Evolutionary conservation across 164 flowering plant genomes (phyloP).

Genomic region (Sextonia rubra): DNA sequence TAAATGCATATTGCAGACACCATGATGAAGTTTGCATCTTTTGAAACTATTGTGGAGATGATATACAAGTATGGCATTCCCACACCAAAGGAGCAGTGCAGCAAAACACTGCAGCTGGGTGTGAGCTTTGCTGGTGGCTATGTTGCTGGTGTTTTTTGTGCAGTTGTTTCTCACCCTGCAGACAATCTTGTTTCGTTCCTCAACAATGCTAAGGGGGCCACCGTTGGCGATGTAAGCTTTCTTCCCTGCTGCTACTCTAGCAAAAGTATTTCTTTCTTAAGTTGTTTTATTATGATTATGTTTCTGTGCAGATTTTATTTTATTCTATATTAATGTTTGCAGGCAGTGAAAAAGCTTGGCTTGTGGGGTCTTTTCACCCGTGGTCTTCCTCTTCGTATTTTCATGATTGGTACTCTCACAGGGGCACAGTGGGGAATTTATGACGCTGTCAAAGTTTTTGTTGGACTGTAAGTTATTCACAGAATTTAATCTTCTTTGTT

Average conservation of each 20-base stretch:
- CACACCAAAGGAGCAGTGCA: slow-evolving; percentile 65
- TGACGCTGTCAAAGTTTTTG: slow-evolving; percentile 81
- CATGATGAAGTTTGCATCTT: slow-evolving; percentile 92
- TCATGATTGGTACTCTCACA: slow-evolving; percentile 89
- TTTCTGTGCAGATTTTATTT: not conserved
- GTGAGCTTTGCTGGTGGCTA: slow-evolving; percentile 88
- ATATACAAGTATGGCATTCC: slow-evolving; percentile 71
- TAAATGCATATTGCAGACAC: slow-evolving; percentile 45
- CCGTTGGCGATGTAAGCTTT: slow-evolving; percentile 74
- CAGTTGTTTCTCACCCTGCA: slow-evolving; percentile 86
- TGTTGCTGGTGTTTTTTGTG: slow-evolving; percentile 82
- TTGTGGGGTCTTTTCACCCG: slow-evolving; percentile 73
- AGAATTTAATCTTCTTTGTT: not conserved
- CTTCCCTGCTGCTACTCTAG: not conserved
- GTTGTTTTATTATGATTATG: not conserved
- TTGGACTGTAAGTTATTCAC: slow-evolving; percentile 68
- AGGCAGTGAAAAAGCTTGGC: slow-evolving; percentile 87
- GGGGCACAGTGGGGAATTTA: slow-evolving; percentile 90
- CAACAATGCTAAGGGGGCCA: slow-evolving; percentile 85
- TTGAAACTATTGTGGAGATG: slow-evolving; percentile 78
- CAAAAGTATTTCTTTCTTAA: not conserved
- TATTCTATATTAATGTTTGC: slow-evolving; percentile 7
- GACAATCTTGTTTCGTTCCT: slow-evolving; percentile 89
- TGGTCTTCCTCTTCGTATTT: slow-evolving; percentile 87
- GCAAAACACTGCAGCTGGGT: slow-evolving; percentile 69